Evolutionary conservation across 2,329 filamentous ascomycete genomes (phyloP).

Genomic region (Clarireedia sp.): DNA sequence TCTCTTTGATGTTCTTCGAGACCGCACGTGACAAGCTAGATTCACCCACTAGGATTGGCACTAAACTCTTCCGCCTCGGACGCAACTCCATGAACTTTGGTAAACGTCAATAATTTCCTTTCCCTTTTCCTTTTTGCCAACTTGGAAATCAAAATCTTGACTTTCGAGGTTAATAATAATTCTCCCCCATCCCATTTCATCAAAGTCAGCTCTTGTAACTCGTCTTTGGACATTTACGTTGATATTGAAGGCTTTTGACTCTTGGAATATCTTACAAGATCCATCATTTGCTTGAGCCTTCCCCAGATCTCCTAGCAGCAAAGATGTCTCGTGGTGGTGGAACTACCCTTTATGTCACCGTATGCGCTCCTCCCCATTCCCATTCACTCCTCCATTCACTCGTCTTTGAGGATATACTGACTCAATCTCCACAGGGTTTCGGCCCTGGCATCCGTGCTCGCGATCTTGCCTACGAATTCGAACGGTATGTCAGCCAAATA

Average conservation of each 20-base stretch:
- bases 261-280: not conserved
- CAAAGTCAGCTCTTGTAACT: not conserved
- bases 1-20: no score
- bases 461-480: constrained; percentile 99
- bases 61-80: no score
- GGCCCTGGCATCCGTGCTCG: constrained; percentile 97
- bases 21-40: no score
- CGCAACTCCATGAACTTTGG: no score
- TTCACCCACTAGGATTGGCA: no score
- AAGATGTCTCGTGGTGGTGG: constrained; percentile 85
- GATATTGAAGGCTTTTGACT: not conserved
- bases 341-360: constrained; percentile 91
- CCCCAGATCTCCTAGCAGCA: constrained; percentile 1
- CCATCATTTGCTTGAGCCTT: not conserved
- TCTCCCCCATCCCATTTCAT: not conserved
- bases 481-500: constrained; percentile 81
- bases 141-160: not conserved
- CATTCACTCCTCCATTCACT: constrained; percentile 1
- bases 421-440: constrained; percentile 53
- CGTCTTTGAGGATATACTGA: constrained; percentile 10
- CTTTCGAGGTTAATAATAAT: not conserved
- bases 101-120: not conserved
- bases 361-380: constrained; percentile 15
- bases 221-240: not conserved
- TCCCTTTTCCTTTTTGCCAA: not conserved